Base-by-base conservation (phyloP, 2,329 filamentous ascomycete genomes). In the Scleromitrula shiraiana region DNA sequence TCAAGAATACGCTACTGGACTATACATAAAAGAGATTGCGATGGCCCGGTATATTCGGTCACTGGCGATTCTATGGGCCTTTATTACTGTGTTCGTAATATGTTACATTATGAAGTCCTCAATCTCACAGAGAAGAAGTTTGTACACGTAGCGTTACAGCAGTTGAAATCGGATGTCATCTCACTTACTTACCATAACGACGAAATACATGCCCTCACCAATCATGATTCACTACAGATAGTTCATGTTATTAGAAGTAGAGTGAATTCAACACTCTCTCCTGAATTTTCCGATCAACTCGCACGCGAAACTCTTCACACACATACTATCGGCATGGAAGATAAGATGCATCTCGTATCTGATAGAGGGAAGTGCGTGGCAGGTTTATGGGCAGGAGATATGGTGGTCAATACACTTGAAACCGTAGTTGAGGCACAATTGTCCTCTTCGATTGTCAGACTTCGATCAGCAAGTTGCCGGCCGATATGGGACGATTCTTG, bases 341-440 rank as follows among this genome's bases (percentile, higher is more conserved):
- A 12, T 23, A 37, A 54, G 4, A 50, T 64, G 27, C 51, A 62
- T 50, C 38, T 65, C 12, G 53, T 65, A 8, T 62, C 63, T 17
- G 63, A 65, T 39, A 64, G 62, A 49, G 30, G 52, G 23, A 58
- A 55, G 29, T 60, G 57, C 15, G 32, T 65, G 3, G 50, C 55
- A n/a, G 63, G 63, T 17, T 48, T 64, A 15, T 62, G 58, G 59
- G 53, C 59, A 3, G 60, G 57, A 26, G 48, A 50, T 5, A 53
- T 57, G 7, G 59, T 55, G 49, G 55, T 58, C 22, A 57, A 63
- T 37, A 60, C 56, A 27, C 40, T 63, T 4, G 54, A 61, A 15
- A 64, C 63, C 3, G 57, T 83, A 1, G 79, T 84, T 47, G 73
- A 78, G 50, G 78, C 74, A 1, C 65, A 72, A 30, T 65, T 85